Percentiles rank a stretch among this genome's conserved stretches.
Conservation (phyloP, 1,284 basidiomycete genomes). For the Chondrostereum purpureum region DNA sequence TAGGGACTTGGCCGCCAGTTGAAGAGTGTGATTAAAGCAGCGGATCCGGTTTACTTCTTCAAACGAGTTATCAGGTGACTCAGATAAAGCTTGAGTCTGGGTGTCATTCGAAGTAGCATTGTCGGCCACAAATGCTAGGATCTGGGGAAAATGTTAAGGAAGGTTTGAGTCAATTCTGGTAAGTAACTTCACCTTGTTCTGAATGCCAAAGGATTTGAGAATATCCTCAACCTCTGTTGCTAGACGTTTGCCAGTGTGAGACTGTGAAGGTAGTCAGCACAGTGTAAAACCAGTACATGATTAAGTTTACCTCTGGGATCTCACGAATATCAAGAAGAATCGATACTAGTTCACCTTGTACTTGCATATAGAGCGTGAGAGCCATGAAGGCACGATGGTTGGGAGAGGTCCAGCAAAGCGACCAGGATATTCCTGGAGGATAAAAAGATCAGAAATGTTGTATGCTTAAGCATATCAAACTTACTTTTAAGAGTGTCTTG, state of each 20-base stretch:
- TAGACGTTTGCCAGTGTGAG: conserved; percentile 3
- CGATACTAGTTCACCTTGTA: background rate
- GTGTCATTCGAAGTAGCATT: conserved; percentile 12
- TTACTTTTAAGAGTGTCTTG: background rate
- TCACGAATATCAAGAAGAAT: conserved; percentile 7
- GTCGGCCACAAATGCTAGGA: conserved; percentile 6
- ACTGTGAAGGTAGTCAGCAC: conserved; percentile 1
- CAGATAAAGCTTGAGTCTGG: conserved; percentile 6
- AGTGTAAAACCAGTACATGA: background rate
- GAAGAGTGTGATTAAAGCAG: conserved; percentile 13
- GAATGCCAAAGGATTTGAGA: background rate
- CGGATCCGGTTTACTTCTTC: conserved; percentile 6
- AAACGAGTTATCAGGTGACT: conserved; percentile 6
- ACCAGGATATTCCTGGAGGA: conserved; percentile 10
- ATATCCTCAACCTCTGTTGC: conserved; percentile 4
- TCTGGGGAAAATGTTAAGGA: background rate
- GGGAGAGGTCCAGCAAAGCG: conserved; percentile 13
- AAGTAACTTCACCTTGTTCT: conserved; percentile 2
- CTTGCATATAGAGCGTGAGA: conserved; percentile 1
- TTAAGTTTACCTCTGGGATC: conserved; percentile 2
- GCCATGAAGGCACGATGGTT: conserved; percentile 8
- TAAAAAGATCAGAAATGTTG: background rate
- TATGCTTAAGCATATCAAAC: background rate
- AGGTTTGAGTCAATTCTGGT: background rate
- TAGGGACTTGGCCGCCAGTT: conserved; percentile 12